Evolutionary conservation across 2,329 filamentous ascomycete species (phyloP).

Genomic region (Ascocoryne sarcoides): DNA sequence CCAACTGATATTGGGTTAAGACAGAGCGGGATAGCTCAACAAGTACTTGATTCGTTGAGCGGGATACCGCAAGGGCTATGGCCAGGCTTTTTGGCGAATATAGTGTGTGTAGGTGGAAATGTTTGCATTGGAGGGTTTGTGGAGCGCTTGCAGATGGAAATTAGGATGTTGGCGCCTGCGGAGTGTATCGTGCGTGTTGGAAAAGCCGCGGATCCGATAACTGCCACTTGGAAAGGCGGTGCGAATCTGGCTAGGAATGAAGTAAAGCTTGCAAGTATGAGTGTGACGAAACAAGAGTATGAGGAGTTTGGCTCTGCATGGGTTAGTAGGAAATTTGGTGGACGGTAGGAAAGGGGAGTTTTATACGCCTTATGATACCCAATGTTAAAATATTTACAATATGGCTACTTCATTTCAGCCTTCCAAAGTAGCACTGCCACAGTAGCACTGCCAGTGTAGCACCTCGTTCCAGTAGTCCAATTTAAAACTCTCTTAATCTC

Average conservation of each 20-base stretch:
- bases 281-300: conserved; percentile 85
- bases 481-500: too few species aligned
- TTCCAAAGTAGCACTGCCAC: too few species aligned
- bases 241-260: conserved; percentile 64
- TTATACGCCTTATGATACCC: neutral
- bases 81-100: conserved; percentile 75
- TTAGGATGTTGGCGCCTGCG: conserved; percentile 62
- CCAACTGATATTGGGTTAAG: conserved; percentile 78
- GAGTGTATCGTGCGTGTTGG: conserved; percentile 72
- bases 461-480: too few species aligned
- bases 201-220: conserved; percentile 62
- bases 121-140: conserved; percentile 72
- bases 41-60: conserved; percentile 71
- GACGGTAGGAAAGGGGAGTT: conserved; percentile 15
- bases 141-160: conserved; percentile 65
- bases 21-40: conserved; percentile 72
- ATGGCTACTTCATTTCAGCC: too few species aligned
- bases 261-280: conserved; percentile 52
- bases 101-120: conserved; percentile 84
- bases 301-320: conserved; percentile 73
- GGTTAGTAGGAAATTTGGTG: conserved; percentile 63
- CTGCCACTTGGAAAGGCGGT: conserved; percentile 79
- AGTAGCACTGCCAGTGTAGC: too few species aligned
- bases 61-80: conserved; percentile 73
- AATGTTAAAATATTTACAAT: too few species aligned